These are phyloP conservation scores for Exobasidium rhododendri DNA, from an alignment of 1,284 basidiomycete species.

Conservation along the genomic window DNA sequence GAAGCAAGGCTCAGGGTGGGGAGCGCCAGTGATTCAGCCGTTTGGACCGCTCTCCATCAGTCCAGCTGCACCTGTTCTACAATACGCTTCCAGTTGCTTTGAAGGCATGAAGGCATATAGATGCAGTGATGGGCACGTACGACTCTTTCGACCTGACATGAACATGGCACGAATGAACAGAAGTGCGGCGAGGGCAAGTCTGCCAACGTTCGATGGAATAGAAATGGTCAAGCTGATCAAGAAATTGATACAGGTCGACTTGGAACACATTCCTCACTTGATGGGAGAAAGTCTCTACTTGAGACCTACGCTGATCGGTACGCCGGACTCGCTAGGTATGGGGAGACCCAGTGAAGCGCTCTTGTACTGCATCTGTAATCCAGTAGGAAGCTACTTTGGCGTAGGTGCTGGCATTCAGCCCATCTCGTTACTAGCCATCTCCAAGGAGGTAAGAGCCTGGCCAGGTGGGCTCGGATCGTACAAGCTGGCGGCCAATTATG, in stretches of 20 bases:
- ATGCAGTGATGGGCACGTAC: slow-evolving; percentile 33
- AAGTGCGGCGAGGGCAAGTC: slow-evolving; percentile 29
- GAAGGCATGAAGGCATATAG: slow-evolving; percentile 43
- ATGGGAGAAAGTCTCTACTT: slow-evolving; percentile 34
- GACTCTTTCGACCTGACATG: slow-evolving; percentile 35
- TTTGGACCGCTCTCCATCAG: slow-evolving; percentile 55
- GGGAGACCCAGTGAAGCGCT: slow-evolving; percentile 32
- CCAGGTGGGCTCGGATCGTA: slow-evolving; percentile 89
- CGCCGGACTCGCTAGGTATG: slow-evolving; percentile 31
- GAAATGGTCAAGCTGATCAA: slow-evolving; percentile 41
- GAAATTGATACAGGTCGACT: slow-evolving; percentile 28
- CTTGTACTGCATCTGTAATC: slow-evolving; percentile 40
- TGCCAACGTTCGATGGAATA: slow-evolving; percentile 32
- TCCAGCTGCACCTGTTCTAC: slow-evolving; percentile 30
- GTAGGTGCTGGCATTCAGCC: slow-evolving; percentile 25
- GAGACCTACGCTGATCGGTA: slow-evolving; percentile 36
- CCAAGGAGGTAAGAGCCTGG: slow-evolving; percentile 64
- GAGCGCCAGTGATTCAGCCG: slow-evolving; percentile 73
- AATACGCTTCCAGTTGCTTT: slow-evolving; percentile 34
- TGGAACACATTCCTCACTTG: slow-evolving; percentile 28
- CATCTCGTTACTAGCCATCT: slow-evolving; percentile 26
- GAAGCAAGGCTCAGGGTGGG: slow-evolving; percentile 72
- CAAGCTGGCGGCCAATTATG: slow-evolving; percentile 78
- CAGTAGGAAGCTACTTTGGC: slow-evolving; percentile 40
- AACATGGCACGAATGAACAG: slow-evolving; percentile 43